Conservation (phyloP, 805 yeast species). For the Cyberlindnera veronae region DNA sequence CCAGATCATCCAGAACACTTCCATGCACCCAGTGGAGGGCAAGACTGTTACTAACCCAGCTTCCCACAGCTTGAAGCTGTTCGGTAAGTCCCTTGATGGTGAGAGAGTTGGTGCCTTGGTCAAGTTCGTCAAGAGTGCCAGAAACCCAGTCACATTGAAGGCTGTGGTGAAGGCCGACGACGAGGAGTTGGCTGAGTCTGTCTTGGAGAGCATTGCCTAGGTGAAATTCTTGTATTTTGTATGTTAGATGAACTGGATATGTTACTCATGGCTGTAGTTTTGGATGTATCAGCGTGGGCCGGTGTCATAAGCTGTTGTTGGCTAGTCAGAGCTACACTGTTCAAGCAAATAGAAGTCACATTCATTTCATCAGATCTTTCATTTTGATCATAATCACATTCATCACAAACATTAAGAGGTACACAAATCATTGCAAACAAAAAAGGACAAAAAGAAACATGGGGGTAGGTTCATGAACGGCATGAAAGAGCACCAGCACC, state of each 20-base stretch:
- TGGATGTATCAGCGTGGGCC: background rate
- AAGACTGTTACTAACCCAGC: conserved; percentile 46
- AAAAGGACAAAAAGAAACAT: background rate
- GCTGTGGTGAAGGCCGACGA: conserved; percentile 39
- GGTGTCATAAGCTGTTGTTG: too few species aligned
- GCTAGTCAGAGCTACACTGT: too few species aligned
- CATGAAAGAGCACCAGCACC: too few species aligned
- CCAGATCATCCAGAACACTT: conserved; percentile 49
- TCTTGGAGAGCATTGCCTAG: conserved; percentile 46
- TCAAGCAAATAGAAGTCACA: conserved; percentile 2
- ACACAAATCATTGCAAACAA: conserved; percentile 3
- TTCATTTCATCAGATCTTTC: conserved; percentile 13
- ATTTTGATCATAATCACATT: conserved; percentile 8
- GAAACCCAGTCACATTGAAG: conserved; percentile 44
- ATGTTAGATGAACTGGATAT: background rate
- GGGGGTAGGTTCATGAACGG: too few species aligned
- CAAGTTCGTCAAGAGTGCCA: conserved; percentile 40
- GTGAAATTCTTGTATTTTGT: background rate
- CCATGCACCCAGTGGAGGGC: conserved; percentile 73
- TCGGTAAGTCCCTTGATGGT: conserved; percentile 62
- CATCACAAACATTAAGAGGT: conserved; percentile 9
- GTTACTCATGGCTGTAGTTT: background rate
- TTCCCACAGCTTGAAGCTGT: conserved; percentile 71
- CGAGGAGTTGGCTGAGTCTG: conserved; percentile 44
- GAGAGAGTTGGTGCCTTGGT: conserved; percentile 41